phyloP scores from a whole-genome alignment of 805 yeast species.

The Grigorovia transvaalensis region DNA sequence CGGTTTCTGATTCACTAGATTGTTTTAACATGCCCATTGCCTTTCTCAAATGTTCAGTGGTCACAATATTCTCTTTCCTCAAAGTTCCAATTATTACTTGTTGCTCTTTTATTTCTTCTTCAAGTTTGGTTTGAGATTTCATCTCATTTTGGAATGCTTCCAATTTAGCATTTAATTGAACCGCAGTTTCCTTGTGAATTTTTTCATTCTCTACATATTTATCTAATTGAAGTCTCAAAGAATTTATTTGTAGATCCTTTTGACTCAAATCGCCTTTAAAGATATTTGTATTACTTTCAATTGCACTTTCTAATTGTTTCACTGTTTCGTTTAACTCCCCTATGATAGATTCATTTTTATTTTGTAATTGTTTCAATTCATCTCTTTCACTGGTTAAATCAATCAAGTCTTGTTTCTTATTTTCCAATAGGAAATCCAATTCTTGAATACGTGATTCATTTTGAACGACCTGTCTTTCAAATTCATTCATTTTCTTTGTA shows the following conservation, averaged over 20 bases:
- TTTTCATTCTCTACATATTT: constrained; percentile 12
- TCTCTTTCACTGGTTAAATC: constrained; percentile 29
- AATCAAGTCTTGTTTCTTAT: constrained; percentile 25
- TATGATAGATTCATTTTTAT: constrained; percentile 9
- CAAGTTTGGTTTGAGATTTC: constrained; percentile 30
- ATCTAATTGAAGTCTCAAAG: constrained; percentile 22
- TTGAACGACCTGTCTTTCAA: constrained; percentile 12
- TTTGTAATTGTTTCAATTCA: constrained; percentile 27
- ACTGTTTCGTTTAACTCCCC: constrained; percentile 26
- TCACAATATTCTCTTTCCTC: constrained; percentile 85
- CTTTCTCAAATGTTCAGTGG: constrained; percentile 92
- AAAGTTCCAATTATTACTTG: constrained; percentile 78
- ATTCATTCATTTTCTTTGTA: constrained; percentile 24
- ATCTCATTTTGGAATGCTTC: constrained; percentile 14
- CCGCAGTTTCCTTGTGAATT: constrained; percentile 8
- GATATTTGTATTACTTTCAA: constrained; percentile 2
- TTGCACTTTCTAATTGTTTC: constrained; percentile 20
- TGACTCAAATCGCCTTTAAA: constrained; percentile 17
- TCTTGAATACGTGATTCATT: constrained; percentile 29
- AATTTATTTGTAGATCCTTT: constrained; percentile 18
- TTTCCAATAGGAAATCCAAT: constrained; percentile 29
- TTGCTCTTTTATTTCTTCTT: constrained; percentile 53
- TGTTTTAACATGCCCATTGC: constrained; percentile 77
- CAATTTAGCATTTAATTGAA: constrained; percentile 19
- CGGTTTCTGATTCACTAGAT: constrained; percentile 61